Evolutionary conservation across 192 early-diverging fungal genomes (phyloP), one percentile per base, ranked within the genome.

Genomic region (Coemansia sp.): DNA sequence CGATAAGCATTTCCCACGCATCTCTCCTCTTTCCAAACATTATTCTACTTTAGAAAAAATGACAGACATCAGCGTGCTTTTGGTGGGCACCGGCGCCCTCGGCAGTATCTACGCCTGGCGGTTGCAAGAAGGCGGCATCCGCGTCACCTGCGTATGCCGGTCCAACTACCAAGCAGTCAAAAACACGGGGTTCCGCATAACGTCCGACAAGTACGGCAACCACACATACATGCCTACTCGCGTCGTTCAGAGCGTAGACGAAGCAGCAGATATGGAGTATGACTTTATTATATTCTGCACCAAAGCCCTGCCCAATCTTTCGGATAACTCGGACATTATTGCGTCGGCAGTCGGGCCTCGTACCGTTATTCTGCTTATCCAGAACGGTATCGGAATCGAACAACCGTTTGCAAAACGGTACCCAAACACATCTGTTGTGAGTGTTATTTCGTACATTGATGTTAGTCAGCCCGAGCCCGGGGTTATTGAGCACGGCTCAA

Each of bases 351-450:
- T 84, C 5, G n/a, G 65, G 1, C 49, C 71, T 5, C 62, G 73
- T 10, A 87, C 88, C 6, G 42, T 66, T 10, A 87, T 91, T 42
- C 71, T 91, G 11, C 50, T 90, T 58, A 87, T 91, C 34, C 90
- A 91, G 69, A 91, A 91, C 64, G 90, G 90, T 6, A 80, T 91
- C 20, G 87, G 83, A 0, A 78, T 88, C 42, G 90, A 91, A 58
- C 81, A 84, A 4, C 82, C 84, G 36, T 81, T 86, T 56, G 62
- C 62, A 17, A 60, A 54, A n/a, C 72, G 75, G 40, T 91, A 88
- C 69, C 88, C 88, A 11, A 50, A 71, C 19, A 88, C 86, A 62
- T 85, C 85, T 1, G 62, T 91, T 4, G 56, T 86, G 34, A 87
- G 86, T 17, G 68, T 74, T 3, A 84, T 89, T 6, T 84, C 87